Conservation (phyloP, 352 stramenopile genomes). For the Globisporangium recalcitrans region DNA sequence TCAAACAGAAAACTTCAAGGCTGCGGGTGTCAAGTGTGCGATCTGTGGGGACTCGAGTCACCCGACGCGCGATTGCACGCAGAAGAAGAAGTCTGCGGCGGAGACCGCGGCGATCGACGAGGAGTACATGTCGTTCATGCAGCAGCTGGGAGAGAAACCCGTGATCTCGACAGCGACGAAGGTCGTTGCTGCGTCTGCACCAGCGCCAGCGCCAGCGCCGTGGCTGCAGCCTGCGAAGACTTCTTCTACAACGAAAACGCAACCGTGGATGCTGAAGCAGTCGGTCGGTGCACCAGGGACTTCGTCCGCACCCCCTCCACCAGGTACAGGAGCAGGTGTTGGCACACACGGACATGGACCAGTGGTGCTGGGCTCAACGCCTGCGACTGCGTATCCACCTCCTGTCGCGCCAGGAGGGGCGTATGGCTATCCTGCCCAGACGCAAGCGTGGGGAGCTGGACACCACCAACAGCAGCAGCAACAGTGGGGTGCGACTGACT, state of each 20-base stretch:
- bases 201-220: slow-evolving; percentile 33
- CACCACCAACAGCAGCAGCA: slow-evolving; percentile 23
- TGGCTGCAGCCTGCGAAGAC: slow-evolving; percentile 67
- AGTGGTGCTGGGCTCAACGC: slow-evolving; percentile 33
- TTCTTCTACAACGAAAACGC: slow-evolving; percentile 25
- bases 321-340: slow-evolving; percentile 12
- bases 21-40: slow-evolving; percentile 92
- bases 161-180: slow-evolving; percentile 58
- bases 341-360: slow-evolving; percentile 9
- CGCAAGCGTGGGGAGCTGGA: slow-evolving; percentile 17
- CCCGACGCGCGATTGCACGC: slow-evolving; percentile 95
- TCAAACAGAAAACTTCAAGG: slow-evolving; percentile 59
- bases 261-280: slow-evolving; percentile 69
- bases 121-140: slow-evolving; percentile 86
- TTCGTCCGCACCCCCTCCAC: slow-evolving; percentile 21
- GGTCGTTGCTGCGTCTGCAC: neutral
- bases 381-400: slow-evolving; percentile 47
- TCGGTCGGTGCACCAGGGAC: slow-evolving; percentile 35
- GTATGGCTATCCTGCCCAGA: slow-evolving; percentile 20
- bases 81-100: slow-evolving; percentile 70
- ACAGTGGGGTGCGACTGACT: slow-evolving; percentile 29
- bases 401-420: slow-evolving; percentile 27
- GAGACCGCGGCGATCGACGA: slow-evolving; percentile 79
- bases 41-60: slow-evolving; percentile 98
- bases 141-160: slow-evolving; percentile 77